Evolutionary conservation across 306 rosid genomes (phyloP), one percentile per base, ranked within the genome.

Genomic region (Arachis stenosperma): DNA sequence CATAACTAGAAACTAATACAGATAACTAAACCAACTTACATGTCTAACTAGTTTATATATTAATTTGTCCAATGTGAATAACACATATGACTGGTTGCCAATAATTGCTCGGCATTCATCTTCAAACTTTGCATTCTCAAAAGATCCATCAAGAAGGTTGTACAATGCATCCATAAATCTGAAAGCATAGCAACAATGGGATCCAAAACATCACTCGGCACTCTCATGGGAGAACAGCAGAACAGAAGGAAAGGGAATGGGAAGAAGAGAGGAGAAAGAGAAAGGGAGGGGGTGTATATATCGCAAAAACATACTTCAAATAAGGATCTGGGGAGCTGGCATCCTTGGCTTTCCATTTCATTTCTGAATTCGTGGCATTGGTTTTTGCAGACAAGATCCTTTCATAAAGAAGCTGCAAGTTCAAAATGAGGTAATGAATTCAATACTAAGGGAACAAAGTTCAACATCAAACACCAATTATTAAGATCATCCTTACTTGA

Each of bases 91-190:
- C 64, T 95, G 98, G 70, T 92, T 95, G 64, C 99, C 99, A 44
- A 90, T 78, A 64, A 88, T 86, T 30, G 99, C 88, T 77, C 98
- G 96, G 76, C 99, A 95, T 74, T 95, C 99, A 71, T 95, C 99
- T 89, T 95, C 99, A 82, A 91, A 95, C 79, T 91, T 91, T 13
- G 90, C 83, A 83, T 91, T 95, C 71, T 95, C 99, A 13, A 84
- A 80, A 65, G 98, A 89, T 55, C 99, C 99, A 71, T 91, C 97
- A 51, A 95, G 96, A 82, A 94, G 86, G 81, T 81, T 91, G 88
- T 88, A 87, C 60, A 94, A 88, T 9, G 91, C 95, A 83, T 77
- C 81, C 85, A 90, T 84, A 63, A 91, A 94, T 82, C 99, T 94
- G 85, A 79, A 78, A 68, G 42, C 10, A 55, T 4, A 65, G 3